phyloP scores from a whole-genome alignment of 169 alveolate genomes.

The Eimeria necatrix region DNA sequence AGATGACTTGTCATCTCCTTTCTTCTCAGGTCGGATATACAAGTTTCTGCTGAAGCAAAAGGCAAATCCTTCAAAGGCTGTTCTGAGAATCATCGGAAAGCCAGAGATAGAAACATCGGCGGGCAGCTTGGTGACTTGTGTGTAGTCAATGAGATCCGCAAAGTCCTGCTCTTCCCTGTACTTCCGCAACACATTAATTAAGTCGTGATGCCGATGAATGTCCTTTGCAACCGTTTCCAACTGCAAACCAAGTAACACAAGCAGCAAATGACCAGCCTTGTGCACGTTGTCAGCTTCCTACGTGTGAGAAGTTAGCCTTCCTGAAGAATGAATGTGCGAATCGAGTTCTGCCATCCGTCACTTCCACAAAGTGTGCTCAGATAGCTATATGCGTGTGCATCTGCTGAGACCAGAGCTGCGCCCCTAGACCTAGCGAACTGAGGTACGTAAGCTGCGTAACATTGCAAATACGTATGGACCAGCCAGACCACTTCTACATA shows the following conservation, averaged over 20 bases:
- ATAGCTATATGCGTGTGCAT: too few species aligned
- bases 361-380: too few species aligned
- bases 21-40: constrained; percentile 39
- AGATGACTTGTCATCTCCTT: constrained; percentile 18
- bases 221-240: constrained; percentile 29
- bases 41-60: constrained; percentile 66
- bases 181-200: constrained; percentile 54
- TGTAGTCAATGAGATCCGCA: constrained; percentile 58
- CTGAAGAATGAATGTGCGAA: too few species aligned
- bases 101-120: constrained; percentile 77
- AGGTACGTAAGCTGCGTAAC: too few species aligned
- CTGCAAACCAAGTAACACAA: constrained; percentile 11
- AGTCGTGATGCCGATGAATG: constrained; percentile 62
- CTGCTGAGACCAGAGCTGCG: too few species aligned
- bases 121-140: constrained; percentile 77
- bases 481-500: not conserved
- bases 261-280: too few species aligned
- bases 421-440: too few species aligned
- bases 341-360: too few species aligned
- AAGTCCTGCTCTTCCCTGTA: constrained; percentile 42
- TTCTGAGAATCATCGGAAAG: constrained; percentile 73
- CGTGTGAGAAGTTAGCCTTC: too few species aligned
- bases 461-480: too few species aligned
- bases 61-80: constrained; percentile 76
- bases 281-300: too few species aligned